Evolutionary conservation across 2,329 filamentous ascomycete genomes (phyloP).

Genomic region (Colletotrichum sp.): DNA sequence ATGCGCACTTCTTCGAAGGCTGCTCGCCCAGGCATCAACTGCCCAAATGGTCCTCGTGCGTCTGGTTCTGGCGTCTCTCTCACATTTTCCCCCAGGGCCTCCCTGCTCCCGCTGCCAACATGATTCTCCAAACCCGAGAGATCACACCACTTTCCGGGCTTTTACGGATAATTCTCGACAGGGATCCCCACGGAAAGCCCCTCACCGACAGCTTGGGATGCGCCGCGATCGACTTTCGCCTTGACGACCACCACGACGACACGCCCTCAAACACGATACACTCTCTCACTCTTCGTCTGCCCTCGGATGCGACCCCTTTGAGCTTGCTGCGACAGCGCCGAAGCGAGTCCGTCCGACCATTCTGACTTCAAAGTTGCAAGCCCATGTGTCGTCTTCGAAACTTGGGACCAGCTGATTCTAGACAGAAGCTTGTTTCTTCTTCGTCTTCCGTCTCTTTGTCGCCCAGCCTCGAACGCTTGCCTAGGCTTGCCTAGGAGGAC

Average conservation of each 20-base stretch:
- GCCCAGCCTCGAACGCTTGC: not conserved
- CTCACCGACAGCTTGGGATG: not conserved
- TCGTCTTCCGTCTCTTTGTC: not conserved
- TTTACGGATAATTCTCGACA: not conserved
- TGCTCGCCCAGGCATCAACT: not conserved
- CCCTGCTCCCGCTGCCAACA: not conserved
- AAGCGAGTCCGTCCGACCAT: not conserved
- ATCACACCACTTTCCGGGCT: slow-evolving; percentile 20
- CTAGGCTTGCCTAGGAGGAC: not conserved
- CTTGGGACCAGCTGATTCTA: not conserved
- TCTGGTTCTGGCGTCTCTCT: not conserved
- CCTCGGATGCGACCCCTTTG: not conserved
- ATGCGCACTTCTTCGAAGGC: not conserved
- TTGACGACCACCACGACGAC: not conserved
- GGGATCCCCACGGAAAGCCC: not conserved
- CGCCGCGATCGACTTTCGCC: not conserved
- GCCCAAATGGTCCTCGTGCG: not conserved
- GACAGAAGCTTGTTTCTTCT: slow-evolving; percentile 6
- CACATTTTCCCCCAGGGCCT: not conserved
- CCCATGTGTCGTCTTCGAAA: not conserved
- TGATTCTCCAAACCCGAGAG: not conserved
- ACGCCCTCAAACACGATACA: not conserved
- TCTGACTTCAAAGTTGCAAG: not conserved
- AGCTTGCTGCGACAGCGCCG: not conserved
- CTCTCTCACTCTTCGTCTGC: not conserved